Base-by-base conservation (phyloP, 2,329 filamentous ascomycete genomes). In the Coniella lustricola region DNA sequence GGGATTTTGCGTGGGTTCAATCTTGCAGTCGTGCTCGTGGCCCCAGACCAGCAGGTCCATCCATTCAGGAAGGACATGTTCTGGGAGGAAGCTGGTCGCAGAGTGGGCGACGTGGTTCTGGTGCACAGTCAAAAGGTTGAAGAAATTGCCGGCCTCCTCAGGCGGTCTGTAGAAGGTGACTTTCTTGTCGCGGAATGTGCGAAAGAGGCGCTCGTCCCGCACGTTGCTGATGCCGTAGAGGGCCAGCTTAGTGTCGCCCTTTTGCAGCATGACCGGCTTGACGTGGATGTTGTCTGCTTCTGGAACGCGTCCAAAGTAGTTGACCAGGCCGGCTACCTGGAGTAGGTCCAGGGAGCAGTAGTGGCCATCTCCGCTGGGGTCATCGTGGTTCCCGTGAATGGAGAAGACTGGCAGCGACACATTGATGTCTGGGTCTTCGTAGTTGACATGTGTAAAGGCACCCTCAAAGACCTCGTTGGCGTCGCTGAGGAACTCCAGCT, bases 371-470 rank as follows among this genome's bases (percentile, higher is more conserved):
- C 93, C 93, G n/a, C 90, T 94, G 0, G 93, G 93, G 62, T 98
- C 93, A 62, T 98, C 93, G 63, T 98, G 93, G 61, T 98, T 98
- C 39, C 93, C 93, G 60, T 98, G 94, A 35, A 98, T 98, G 1
- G 91, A 95, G 63, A 98, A 98, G 22, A 98, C 90, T 0, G 93
- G 93, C 48, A 97, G 96, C 1, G 90, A 88, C 52, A 98, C 82
- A 60, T 98, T 98, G 66, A 98, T 96, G 59, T 98, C 89, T 20
- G 88, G 82, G 60, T 98, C 93, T 66, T 97, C 90, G 67, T 98
- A 98, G 67, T 98, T 98, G 67, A 95, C 91, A 64, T 96, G 87
- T 43, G 89, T 84, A 62, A 96, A 95, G 0, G 89, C 84, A 7
- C 87, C 87, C 53, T 89, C 85, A 59, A 98, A 96, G 54, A 91